phyloP scores from a whole-genome alignment of 148 eudicot species.

The Amaranthus hypochondriacus region DNA sequence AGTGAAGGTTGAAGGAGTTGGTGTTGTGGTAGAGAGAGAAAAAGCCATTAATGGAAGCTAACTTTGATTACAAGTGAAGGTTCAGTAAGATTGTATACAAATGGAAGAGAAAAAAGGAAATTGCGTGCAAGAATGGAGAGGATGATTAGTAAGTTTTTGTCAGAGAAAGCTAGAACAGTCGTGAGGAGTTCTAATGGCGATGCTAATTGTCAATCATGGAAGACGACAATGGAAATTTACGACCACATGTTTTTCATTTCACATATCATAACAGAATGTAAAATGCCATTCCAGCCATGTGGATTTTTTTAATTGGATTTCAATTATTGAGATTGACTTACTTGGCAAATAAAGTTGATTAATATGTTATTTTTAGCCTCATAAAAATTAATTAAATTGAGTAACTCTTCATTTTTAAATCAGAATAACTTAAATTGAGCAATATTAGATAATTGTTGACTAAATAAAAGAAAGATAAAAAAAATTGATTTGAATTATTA shows the following conservation, averaged over 20 bases:
- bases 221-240: conserved; percentile 4
- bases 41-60: conserved; percentile 11
- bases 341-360: no score
- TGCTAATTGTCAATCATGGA: not conserved
- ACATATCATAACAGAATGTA: not conserved
- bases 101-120: not conserved
- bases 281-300: no score
- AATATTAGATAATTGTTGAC: no score
- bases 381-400: no score
- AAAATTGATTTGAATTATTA: no score
- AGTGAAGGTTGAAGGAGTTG: not conserved
- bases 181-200: not conserved
- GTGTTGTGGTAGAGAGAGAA: conserved; percentile 10
- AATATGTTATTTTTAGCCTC: no score
- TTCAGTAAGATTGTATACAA: not conserved
- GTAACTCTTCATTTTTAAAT: no score
- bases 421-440: no score
- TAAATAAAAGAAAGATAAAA: no score
- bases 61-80: not conserved
- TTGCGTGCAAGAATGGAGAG: conserved; percentile 18
- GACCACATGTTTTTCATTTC: conserved; percentile 3
- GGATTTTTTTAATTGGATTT: no score
- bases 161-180: conserved; percentile 11
- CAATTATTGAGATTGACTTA: no score
- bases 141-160: not conserved